A percentile compares a stretch with the other conserved stretches of the same genome.
phyloP scores from a whole-genome alignment of 805 yeast genomes.

The Metschnikowia peoriensis region DNA sequence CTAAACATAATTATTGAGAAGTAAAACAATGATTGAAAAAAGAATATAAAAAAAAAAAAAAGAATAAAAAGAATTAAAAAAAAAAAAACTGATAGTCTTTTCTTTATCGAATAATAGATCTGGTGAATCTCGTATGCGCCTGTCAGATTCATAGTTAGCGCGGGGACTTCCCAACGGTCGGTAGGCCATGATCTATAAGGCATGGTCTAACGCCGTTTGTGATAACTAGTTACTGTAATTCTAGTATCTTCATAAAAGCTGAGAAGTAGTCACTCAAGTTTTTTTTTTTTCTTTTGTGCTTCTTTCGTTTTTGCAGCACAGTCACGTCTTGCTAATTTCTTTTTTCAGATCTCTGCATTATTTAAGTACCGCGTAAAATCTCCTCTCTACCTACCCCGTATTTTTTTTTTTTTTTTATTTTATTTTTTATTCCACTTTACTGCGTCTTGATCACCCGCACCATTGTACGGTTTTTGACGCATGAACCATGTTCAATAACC shows the following conservation, averaged over 20 bases:
- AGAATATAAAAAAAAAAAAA: no score
- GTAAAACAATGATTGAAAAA: no score
- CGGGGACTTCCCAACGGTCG: background rate
- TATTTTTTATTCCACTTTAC: background rate
- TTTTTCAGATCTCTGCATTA: background rate
- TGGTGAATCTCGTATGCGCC: background rate
- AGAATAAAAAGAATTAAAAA: no score
- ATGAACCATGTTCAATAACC: background rate
- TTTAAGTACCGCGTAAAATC: background rate
- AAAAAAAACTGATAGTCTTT: background rate
- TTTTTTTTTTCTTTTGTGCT: background rate
- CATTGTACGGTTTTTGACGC: no score
- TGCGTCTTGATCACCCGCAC: no score
- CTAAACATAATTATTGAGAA: no score
- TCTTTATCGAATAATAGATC: background rate
- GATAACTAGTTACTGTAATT: background rate
- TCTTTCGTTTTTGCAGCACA: constrained; percentile 1
- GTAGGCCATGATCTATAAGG: no score
- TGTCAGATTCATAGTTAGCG: background rate
- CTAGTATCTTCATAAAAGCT: no score
- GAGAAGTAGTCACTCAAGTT: no score
- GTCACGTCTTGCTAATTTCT: constrained; percentile 1
- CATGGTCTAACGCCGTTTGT: no score
- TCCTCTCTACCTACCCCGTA: background rate
- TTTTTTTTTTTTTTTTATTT: background rate